phyloP scores from a whole-genome alignment of 768 basidiomycete species.

The Russula dissimulans region DNA sequence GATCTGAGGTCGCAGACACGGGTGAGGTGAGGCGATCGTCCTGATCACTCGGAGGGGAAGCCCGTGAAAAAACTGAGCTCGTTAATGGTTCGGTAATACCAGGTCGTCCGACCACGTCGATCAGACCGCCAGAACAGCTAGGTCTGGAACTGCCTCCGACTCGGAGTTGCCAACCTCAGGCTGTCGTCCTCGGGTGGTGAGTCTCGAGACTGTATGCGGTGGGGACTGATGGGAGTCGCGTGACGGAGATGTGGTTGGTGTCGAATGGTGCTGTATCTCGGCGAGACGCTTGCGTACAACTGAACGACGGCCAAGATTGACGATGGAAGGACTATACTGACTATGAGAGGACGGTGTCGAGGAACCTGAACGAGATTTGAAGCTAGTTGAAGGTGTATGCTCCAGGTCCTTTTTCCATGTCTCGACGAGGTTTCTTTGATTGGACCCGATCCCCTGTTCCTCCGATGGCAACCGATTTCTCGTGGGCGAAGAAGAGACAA shows the following conservation, averaged over 20 bases:
- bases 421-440: neutral
- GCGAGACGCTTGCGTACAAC: conserved; percentile 60
- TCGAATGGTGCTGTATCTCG: conserved; percentile 36
- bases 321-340: conserved; percentile 48
- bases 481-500: neutral
- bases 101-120: neutral
- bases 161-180: too few species aligned
- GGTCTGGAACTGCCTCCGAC: neutral
- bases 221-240: neutral
- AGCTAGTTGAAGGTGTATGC: neutral
- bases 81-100: neutral
- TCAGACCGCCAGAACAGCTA: neutral
- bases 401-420: neutral
- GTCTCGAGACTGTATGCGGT: neutral
- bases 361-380: neutral
- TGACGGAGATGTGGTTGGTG: neutral
- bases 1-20: conserved; percentile 9
- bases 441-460: neutral
- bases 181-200: neutral
- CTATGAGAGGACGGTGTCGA: conserved; percentile 23
- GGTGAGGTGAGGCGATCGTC: conserved; percentile 11
- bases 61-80: neutral
- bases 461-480: too few species aligned
- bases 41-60: neutral
- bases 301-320: conserved; percentile 49